Evolutionary conservation across 129 eudicot species (phyloP), one percentile per base, ranked within the genome.

Genomic region (Tanacetum coccineum): DNA sequence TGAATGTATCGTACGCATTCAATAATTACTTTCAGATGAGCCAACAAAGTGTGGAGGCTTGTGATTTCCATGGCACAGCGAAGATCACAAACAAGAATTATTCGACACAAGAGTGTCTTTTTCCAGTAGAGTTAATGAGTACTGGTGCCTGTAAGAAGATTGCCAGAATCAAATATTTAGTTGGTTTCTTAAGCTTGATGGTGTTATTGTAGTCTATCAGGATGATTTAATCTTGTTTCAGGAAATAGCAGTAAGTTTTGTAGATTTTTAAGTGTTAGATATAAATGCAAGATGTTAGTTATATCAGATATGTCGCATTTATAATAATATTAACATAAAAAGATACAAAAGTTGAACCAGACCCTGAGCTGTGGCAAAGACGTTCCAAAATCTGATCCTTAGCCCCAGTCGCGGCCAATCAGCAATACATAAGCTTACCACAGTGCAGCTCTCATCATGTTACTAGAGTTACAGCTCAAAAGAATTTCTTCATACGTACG

Each of bases 111-210:
- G 46, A 30, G 45, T 59, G 65, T 32, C 74, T 74, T 30, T 79
- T 79, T 70, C 83, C 83, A 42, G 55, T 79, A 4, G 80, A 68
- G 40, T 62, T 79, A 7, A 26, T 68, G 58, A 74, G 83, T 64
- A 22, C 25, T 22, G 76, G 53, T 57, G 76, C 39, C 8, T 18
- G 55, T 6, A 25, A 12, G 28, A 32, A 32, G 13, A 2, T 45
- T 9, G 57, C 14, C 30, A 40, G 68, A 11, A 64, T 47, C 3
- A 57, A 15, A 48, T 63, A 58, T 62, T 2, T 68, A 45, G 62
- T 64, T 19, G 54, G 75, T 53, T 74, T 69, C 59, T 17, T 79
- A 30, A 62, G 65, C 14, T 13, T 73, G 3, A n/a, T 68, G 40
- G 72, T 47, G 22, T 48, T 79, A n/a, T 22, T 64, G 2, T 68